Conservation (phyloP, 306 rosid species). For the Medicago arabica region DNA sequence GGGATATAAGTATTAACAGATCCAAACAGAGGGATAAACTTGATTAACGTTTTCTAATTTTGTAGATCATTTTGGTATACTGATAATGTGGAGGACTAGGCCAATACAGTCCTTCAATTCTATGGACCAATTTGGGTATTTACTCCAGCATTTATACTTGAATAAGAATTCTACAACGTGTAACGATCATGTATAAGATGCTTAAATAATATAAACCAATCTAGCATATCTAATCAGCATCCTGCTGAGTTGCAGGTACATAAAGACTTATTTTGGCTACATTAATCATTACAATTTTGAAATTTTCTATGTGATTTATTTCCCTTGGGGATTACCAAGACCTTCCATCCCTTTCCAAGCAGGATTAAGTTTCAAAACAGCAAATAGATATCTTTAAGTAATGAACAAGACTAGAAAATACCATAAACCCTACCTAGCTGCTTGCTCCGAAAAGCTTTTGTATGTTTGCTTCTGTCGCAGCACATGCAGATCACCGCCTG, state of each 20-base stretch:
- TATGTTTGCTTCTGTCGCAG: conserved; percentile 87
- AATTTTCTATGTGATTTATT: no score
- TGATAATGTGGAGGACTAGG: background rate
- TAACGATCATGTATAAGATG: no score
- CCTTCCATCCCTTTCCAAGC: conserved; percentile 23
- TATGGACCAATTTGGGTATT: background rate
- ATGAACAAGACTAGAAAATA: conserved; percentile 27
- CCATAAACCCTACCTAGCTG: conserved; percentile 68
- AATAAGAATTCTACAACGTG: background rate
- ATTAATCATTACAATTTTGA: no score
- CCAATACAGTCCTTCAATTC: background rate
- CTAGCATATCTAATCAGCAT: no score
- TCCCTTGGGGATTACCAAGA: background rate
- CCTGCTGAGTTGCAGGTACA: no score
- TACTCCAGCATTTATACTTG: conserved; percentile 5
- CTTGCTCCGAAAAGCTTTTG: conserved; percentile 85
- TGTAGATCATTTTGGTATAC: background rate
- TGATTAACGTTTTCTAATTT: no score
- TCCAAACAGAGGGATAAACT: background rate
- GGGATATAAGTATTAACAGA: no score
- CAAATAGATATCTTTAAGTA: conserved; percentile 7
- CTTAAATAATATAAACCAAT: no score
- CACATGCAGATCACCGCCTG: conserved; percentile 95
- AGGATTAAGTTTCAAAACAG: conserved; percentile 17
- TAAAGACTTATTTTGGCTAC: no score